Evolutionary conservation across 768 basidiomycete species (phyloP).

Genomic region (Pulveroboletus sp.): DNA sequence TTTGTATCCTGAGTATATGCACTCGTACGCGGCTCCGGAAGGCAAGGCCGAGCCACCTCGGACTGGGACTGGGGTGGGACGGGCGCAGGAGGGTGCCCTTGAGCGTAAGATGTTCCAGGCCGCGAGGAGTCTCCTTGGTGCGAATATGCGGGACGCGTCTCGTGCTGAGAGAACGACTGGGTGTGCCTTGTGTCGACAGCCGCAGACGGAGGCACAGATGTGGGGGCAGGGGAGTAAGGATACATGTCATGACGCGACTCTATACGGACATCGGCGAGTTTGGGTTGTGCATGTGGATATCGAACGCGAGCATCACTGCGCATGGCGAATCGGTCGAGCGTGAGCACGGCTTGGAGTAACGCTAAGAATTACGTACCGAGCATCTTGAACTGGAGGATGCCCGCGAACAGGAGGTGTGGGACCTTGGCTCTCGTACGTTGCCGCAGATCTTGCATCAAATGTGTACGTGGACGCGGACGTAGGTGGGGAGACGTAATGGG

Average conservation of each 20-base stretch:
- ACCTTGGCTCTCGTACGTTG: slow-evolving; percentile 17
- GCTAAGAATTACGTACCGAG: slow-evolving; percentile 17
- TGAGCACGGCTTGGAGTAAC: neutral
- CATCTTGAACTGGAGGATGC: slow-evolving; percentile 18
- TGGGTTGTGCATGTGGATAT: slow-evolving; percentile 16
- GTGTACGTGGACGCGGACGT: slow-evolving; percentile 15
- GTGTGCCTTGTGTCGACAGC: slow-evolving; percentile 18
- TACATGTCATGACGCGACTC: slow-evolving; percentile 27
- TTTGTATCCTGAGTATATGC: slow-evolving; percentile 25
- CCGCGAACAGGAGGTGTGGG: slow-evolving; percentile 14
- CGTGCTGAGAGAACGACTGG: slow-evolving; percentile 20
- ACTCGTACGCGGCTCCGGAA: slow-evolving; percentile 14
- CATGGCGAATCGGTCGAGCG: slow-evolving; percentile 8
- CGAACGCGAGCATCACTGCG: slow-evolving; percentile 23
- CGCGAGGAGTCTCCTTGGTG: slow-evolving; percentile 20
- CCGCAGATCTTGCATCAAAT: slow-evolving; percentile 17
- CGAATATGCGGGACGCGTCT: slow-evolving; percentile 16
- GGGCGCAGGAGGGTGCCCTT: slow-evolving; percentile 10
- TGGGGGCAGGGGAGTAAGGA: slow-evolving; percentile 9
- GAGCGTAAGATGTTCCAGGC: slow-evolving; percentile 19
- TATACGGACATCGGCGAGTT: slow-evolving; percentile 19
- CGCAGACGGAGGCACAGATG: slow-evolving; percentile 13
- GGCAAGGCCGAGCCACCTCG: slow-evolving; percentile 17
- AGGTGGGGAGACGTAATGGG: slow-evolving; percentile 22
- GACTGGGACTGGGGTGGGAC: slow-evolving; percentile 10